A percentile compares a stretch with the other conserved stretches of the same genome.
Evolutionary conservation across 2,329 filamentous ascomycete species (phyloP).

Genomic region (Zymoseptoria brevis): DNA sequence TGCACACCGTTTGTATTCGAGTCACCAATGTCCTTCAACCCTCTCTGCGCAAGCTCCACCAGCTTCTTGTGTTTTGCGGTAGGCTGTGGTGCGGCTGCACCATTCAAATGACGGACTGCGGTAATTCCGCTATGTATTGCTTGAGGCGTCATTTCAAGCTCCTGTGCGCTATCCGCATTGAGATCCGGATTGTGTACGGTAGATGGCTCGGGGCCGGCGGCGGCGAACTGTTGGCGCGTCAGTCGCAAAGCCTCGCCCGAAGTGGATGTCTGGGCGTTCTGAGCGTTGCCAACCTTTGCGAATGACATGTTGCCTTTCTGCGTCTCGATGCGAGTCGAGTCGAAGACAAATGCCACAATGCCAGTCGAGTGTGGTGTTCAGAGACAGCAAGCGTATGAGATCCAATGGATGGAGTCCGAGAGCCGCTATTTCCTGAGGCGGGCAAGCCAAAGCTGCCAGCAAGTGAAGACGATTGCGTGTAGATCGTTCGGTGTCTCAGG

Average conservation of each 20-base stretch:
- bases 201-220: constrained; percentile 24
- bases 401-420: constrained; percentile 17
- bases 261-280: not conserved
- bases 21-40: constrained; percentile 9
- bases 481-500: constrained; percentile 29
- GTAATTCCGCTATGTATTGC: constrained; percentile 14
- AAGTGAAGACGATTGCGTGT: constrained; percentile 18
- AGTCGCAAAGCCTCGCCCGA: constrained; percentile 1
- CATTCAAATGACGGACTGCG: constrained; percentile 12
- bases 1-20: constrained; percentile 10
- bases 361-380: constrained; percentile 14
- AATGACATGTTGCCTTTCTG: constrained; percentile 30
- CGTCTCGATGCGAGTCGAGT: constrained; percentile 16
- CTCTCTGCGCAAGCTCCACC: constrained; percentile 13
- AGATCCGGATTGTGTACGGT: constrained; percentile 15
- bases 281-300: constrained; percentile 27
- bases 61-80: constrained; percentile 16
- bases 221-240: constrained; percentile 23
- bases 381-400: constrained; percentile 5
- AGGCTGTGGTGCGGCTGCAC: not conserved
- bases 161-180: constrained; percentile 5
- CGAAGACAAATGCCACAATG: constrained; percentile 27
- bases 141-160: constrained; percentile 16
- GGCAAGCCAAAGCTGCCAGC: constrained; percentile 26
- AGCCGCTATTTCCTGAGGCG: constrained; percentile 32